Percentiles rank a stretch among this genome's conserved stretches.
Conservation (phyloP, 2,329 filamentous ascomycete species). For the Fusarium dimerum region DNA sequence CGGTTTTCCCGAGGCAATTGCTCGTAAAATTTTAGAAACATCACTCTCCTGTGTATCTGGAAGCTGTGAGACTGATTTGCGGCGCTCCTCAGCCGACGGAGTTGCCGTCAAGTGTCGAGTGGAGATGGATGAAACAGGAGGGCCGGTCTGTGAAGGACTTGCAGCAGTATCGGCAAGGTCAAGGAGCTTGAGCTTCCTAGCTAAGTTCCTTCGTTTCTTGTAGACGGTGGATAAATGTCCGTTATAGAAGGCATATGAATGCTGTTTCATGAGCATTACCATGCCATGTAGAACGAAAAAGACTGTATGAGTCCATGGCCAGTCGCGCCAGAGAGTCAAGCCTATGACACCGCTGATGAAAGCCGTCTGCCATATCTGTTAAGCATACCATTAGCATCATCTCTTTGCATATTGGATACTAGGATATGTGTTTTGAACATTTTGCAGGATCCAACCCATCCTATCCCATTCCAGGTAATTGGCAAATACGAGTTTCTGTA, state of each 20-base stretch:
- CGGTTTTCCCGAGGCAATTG: slow-evolving; percentile 61
- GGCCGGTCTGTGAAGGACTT: slow-evolving; percentile 43
- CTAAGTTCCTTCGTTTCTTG: slow-evolving; percentile 48
- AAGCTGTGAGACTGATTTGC: slow-evolving; percentile 39
- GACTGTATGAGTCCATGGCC: slow-evolving; percentile 82
- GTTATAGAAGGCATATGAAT: slow-evolving; percentile 79
- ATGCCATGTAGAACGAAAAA: slow-evolving; percentile 75
- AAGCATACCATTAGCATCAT: too few species aligned
- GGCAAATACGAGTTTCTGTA: slow-evolving; percentile 63
- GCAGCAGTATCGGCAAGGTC: slow-evolving; percentile 51
- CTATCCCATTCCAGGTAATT: slow-evolving; percentile 67
- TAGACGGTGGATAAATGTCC: slow-evolving; percentile 67
- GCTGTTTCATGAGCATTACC: slow-evolving; percentile 82
- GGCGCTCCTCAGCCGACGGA: slow-evolving; percentile 46
- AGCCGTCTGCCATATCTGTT: slow-evolving; percentile 65
- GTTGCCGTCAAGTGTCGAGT: slow-evolving; percentile 46
- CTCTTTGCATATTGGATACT: too few species aligned
- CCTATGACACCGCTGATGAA: slow-evolving; percentile 65
- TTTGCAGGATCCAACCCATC: slow-evolving; percentile 73
- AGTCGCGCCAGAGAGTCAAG: slow-evolving; percentile 69
- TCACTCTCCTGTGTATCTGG: slow-evolving; percentile 46
- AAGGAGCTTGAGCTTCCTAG: slow-evolving; percentile 55
- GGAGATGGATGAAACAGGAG: slow-evolving; percentile 43
- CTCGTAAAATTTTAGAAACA: slow-evolving; percentile 60
- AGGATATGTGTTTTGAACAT: slow-evolving; percentile 42